Conservation (phyloP, 2,329 filamentous ascomycete genomes). For the Hypoxylon sp. region DNA sequence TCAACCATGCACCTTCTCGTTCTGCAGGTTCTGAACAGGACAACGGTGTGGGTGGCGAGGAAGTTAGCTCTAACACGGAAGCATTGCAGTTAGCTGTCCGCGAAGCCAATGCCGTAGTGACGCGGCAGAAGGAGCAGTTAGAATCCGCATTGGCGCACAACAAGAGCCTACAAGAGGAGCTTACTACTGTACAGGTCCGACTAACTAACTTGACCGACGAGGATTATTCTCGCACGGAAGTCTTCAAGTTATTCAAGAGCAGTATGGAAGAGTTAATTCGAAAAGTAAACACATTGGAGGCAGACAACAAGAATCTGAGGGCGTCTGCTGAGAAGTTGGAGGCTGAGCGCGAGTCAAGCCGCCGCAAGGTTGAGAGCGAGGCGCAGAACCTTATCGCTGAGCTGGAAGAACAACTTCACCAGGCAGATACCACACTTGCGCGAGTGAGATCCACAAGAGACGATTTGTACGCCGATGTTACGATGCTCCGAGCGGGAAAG, state of each 20-base stretch:
- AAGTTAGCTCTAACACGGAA: conserved; percentile 64
- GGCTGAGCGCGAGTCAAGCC: conserved; percentile 83
- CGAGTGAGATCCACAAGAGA: conserved; percentile 86
- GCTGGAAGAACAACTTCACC: conserved; percentile 81
- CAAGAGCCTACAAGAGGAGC: conserved; percentile 76
- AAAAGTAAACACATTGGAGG: conserved; percentile 89
- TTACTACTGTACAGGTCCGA: conserved; percentile 75
- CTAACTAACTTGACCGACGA: conserved; percentile 84
- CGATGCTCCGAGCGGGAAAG: conserved; percentile 79
- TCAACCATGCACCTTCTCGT: conserved; percentile 68
- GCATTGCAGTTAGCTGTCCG: conserved; percentile 80
- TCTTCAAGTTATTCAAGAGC: conserved; percentile 90
- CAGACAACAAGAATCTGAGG: conserved; percentile 82
- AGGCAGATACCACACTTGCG: conserved; percentile 83
- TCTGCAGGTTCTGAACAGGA: conserved; percentile 54
- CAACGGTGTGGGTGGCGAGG: conserved; percentile 65
- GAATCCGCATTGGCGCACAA: conserved; percentile 82
- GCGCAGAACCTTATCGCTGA: conserved; percentile 76
- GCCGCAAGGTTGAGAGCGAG: conserved; percentile 83
- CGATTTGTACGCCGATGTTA: conserved; percentile 83
- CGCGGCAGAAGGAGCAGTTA: conserved; percentile 89
- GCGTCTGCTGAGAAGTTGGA: conserved; percentile 87
- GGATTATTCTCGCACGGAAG: conserved; percentile 89
- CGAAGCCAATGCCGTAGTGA: conserved; percentile 77
- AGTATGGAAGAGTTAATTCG: conserved; percentile 94